phyloP scores from a whole-genome alignment of 2,329 filamentous ascomycete species.

The Fusarium chaquense region DNA sequence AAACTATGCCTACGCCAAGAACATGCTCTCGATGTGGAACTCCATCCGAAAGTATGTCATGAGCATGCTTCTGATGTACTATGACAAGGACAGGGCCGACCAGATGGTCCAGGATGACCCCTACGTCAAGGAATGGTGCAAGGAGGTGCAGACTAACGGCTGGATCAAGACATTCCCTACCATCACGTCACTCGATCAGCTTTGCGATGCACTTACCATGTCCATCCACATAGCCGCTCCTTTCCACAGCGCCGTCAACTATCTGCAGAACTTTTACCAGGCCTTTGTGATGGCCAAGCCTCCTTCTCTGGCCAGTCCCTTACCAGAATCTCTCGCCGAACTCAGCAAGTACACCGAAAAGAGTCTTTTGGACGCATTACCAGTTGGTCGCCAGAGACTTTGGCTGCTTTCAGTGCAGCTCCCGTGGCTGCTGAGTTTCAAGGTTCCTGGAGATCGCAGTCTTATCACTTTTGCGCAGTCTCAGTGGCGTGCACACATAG shows the following conservation, averaged over 20 bases:
- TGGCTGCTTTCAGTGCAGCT: background rate
- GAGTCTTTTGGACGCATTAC: background rate
- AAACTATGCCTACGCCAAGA: background rate
- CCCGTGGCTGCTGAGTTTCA: background rate
- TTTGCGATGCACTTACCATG: background rate
- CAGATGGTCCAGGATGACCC: background rate
- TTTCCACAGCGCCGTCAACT: constrained; percentile 1
- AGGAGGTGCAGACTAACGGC: background rate
- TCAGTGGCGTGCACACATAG: background rate
- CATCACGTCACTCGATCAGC: background rate
- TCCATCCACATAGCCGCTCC: background rate
- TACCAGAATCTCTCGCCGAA: background rate
- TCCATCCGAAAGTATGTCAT: background rate
- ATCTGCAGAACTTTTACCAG: background rate
- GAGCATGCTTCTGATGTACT: background rate
- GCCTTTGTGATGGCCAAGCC: background rate
- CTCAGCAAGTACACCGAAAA: background rate
- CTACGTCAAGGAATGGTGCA: background rate
- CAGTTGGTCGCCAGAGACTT: background rate
- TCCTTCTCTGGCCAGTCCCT: background rate
- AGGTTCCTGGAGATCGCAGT: background rate
- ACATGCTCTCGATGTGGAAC: background rate
- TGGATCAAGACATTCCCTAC: background rate
- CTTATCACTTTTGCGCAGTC: background rate
- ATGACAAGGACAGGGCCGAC: background rate